Conservation (phyloP, 805 yeast species). For the Ogataea ramenticola region DNA sequence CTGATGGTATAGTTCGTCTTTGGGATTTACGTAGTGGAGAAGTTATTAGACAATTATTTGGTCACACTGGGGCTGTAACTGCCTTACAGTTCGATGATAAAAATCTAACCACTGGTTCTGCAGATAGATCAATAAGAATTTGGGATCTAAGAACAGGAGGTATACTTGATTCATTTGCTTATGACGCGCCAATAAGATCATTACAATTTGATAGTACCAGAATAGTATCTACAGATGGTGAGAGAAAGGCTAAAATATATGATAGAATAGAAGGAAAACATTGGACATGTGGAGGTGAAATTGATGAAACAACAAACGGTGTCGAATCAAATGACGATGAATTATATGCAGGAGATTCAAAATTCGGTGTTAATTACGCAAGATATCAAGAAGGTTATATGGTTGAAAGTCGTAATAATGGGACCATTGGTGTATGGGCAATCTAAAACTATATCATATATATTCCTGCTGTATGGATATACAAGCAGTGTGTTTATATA, state of each 20-base stretch:
- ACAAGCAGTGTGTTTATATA: too few relatives aligned
- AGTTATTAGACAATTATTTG: slow-evolving; percentile 50
- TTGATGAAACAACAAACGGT: slow-evolving; percentile 6
- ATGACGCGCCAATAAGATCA: slow-evolving; percentile 46
- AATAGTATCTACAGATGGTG: slow-evolving; percentile 45
- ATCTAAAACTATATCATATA: too few relatives aligned
- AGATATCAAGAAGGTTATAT: slow-evolving; percentile 57
- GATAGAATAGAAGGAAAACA: slow-evolving; percentile 49
- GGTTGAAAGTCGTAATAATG: slow-evolving; percentile 57
- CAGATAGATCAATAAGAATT: slow-evolving; percentile 54
- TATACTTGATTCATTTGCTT: slow-evolving; percentile 53
- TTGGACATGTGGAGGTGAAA: slow-evolving; percentile 43
- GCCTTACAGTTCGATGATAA: slow-evolving; percentile 63
- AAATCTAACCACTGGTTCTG: slow-evolving; percentile 55
- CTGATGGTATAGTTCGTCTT: slow-evolving; percentile 65
- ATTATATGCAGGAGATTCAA: not conserved
- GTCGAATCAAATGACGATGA: not conserved
- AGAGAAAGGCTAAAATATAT: slow-evolving; percentile 45
- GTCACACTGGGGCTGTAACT: slow-evolving; percentile 66
- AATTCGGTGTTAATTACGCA: slow-evolving; percentile 29
- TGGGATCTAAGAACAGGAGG: slow-evolving; percentile 73
- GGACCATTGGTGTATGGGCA: slow-evolving; percentile 63
- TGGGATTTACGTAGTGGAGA: slow-evolving; percentile 75
- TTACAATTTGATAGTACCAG: slow-evolving; percentile 53
- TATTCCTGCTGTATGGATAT: too few relatives aligned